These are phyloP conservation scores for Phialophora tarda DNA, from an alignment of 2,329 filamentous ascomycete genomes.

Conservation along the genomic window DNA sequence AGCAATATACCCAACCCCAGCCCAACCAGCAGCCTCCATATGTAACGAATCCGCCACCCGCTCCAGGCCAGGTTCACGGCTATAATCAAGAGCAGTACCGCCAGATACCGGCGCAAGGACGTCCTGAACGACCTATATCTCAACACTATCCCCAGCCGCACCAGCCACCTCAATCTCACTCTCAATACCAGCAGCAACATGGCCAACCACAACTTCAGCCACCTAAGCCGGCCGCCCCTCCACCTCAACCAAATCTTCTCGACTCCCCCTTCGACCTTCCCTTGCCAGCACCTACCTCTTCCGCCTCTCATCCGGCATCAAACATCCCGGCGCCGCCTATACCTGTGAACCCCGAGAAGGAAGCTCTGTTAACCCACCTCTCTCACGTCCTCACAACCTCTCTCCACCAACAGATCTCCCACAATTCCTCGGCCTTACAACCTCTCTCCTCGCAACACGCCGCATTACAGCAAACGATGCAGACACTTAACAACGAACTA, in stretches of 20 bases:
- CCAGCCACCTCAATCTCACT: slow-evolving; percentile 24
- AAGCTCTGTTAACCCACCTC: slow-evolving; percentile 79
- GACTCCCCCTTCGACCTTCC: slow-evolving; percentile 67
- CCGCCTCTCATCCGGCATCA: slow-evolving; percentile 49
- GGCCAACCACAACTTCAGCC: slow-evolving; percentile 34
- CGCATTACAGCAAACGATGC: slow-evolving; percentile 74
- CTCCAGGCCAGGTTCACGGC: slow-evolving; percentile 12
- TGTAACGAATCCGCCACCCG: slow-evolving; percentile 13
- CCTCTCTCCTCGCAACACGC: slow-evolving; percentile 78
- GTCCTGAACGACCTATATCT: slow-evolving; percentile 12
- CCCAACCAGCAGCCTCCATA: slow-evolving; percentile 11
- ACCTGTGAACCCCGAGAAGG: slow-evolving; percentile 94
- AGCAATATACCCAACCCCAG: slow-evolving; percentile 23
- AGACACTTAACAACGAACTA: slow-evolving; percentile 74
- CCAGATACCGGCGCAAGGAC: slow-evolving; percentile 9
- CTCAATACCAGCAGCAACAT: slow-evolving; percentile 25
- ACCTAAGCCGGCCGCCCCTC: slow-evolving; percentile 39
- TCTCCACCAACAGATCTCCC: slow-evolving; percentile 70
- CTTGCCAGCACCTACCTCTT: slow-evolving; percentile 55
- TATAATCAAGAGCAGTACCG: slow-evolving; percentile 23
- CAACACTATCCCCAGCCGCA: slow-evolving; percentile 30
- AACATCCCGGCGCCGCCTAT: slow-evolving; percentile 77
- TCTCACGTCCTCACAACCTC: slow-evolving; percentile 71
- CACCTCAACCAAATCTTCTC: slow-evolving; percentile 60
- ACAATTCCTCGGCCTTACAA: slow-evolving; percentile 75